Evolutionary conservation across 169 alveolate species (phyloP).

Genomic region (Plasmodium adleri): DNA sequence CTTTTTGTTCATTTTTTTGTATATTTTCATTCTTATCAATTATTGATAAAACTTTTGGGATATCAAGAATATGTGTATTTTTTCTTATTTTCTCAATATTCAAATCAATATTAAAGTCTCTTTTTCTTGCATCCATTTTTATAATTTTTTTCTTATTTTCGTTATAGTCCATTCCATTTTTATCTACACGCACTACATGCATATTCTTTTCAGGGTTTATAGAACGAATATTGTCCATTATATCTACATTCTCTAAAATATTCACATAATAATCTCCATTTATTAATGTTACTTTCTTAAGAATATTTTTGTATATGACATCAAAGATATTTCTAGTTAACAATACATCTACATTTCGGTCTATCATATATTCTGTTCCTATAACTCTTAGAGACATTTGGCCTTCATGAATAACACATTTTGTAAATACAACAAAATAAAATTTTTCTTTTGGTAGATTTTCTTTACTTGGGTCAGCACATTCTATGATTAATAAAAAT

Average conservation of each 20-base stretch:
- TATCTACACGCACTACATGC: no score
- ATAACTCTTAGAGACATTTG: neutral
- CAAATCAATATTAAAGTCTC: no score
- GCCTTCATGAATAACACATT: slow-evolving; percentile 16
- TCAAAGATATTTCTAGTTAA: slow-evolving; percentile 2
- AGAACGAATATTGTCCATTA: no score
- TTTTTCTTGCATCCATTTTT: no score
- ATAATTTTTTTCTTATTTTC: no score
- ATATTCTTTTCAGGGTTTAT: no score
- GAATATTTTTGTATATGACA: slow-evolving; percentile 23
- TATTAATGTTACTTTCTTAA: neutral
- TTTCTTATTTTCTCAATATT: neutral
- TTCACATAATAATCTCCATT: slow-evolving; percentile 17
- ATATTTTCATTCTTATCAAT: no score
- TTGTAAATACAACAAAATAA: slow-evolving; percentile 14
- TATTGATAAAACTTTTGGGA: neutral
- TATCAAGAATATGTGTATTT: neutral
- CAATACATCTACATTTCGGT: slow-evolving; percentile 5
- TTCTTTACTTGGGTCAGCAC: no score
- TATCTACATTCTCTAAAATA: neutral
- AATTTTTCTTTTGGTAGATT: neutral
- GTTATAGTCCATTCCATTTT: no score
- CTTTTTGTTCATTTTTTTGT: neutral
- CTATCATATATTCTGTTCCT: slow-evolving; percentile 12
- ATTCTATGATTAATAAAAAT: no score